Evolutionary conservation across 192 early-diverging fungal genomes (phyloP), one percentile per base, ranked within the genome.

Genomic region (Coemansia sp.): DNA sequence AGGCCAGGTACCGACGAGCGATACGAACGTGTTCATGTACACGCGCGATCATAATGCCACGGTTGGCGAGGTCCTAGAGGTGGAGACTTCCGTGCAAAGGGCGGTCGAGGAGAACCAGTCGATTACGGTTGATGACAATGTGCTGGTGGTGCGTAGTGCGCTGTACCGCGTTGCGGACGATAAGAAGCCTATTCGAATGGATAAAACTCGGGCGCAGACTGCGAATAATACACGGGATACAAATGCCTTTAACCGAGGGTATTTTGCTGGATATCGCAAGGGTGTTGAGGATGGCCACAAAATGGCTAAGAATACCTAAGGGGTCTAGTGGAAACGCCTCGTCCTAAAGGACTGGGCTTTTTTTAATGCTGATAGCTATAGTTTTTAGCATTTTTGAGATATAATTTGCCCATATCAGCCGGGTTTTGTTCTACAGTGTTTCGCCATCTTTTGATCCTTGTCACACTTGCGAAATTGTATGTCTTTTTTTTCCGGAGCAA

Each of bases 241-340:
- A 34, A 58, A 33, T 18, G 65, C 42, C 7, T 80, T 68, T 35
- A 72, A 72, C 50, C 35, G 60, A 13, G 78, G 78, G 13, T 81
- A 66, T 42, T n/a, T 57, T 18, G 60, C 62, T 20, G 78, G 78
- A 39, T 75, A 76, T 53, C 57, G 65, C 67, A 64, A 72, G 48
- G 79, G 65, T 18, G 11, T 71, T 3, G 26, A 31, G 7, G 65
- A 77, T 8, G 62, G 24, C n/a, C n/a, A 34, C 9, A 67, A 53
- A 3, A 21, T 65, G 35, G 13, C 31, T 3, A 40, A 23, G 1
- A 3, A 21, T 65, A 23, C 4, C 31, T 3, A 40, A 23, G 1
- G 34, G 21, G 23, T 3, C 33, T 53, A 55, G 28, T 31, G 51
- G 23, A 42, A 61, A 16, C 23, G 13, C 38, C 21, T 33, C 40